These are phyloP conservation scores for Diaporthe batatas DNA, from an alignment of 2,329 filamentous ascomycete species.

Conservation along the genomic window DNA sequence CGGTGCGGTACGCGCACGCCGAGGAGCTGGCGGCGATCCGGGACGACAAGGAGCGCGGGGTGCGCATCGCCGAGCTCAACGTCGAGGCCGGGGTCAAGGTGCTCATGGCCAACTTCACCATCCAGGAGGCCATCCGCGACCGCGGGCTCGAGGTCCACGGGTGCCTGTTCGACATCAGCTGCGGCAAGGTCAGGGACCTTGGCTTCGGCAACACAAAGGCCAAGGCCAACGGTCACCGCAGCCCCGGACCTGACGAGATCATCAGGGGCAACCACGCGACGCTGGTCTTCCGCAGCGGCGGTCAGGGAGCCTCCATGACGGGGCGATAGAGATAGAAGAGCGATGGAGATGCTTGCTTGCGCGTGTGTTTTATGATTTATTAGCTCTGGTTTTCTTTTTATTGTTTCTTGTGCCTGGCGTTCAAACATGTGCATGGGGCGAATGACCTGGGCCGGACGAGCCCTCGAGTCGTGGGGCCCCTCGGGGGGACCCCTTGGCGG, in stretches of 20 bases:
- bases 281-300: slow-evolving; percentile 62
- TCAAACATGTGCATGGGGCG: slow-evolving; percentile 4
- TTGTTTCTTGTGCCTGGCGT: not conserved
- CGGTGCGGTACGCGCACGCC: slow-evolving; percentile 59
- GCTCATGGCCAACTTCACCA: slow-evolving; percentile 75
- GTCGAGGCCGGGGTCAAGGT: slow-evolving; percentile 77
- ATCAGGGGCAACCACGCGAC: slow-evolving; percentile 63
- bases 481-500: slow-evolving; percentile 9
- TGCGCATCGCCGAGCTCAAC: slow-evolving; percentile 81
- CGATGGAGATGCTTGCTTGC: not conserved
- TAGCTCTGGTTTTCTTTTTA: not conserved
- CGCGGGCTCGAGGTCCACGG: slow-evolving; percentile 82
- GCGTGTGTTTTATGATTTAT: slow-evolving; percentile 2
- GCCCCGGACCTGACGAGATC: slow-evolving; percentile 48
- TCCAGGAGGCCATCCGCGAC: slow-evolving; percentile 78
- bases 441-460: slow-evolving; percentile 10
- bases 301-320: slow-evolving; percentile 52
- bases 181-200: slow-evolving; percentile 63
- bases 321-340: slow-evolving; percentile 44
- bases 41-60: slow-evolving; percentile 66
- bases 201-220: slow-evolving; percentile 56
- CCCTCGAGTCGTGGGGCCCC: slow-evolving; percentile 10
- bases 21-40: slow-evolving; percentile 68
- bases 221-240: slow-evolving; percentile 39
- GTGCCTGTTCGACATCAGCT: slow-evolving; percentile 76